Conservation (phyloP, 352 stramenopile genomes). For the Phytophthora vignae region DNA sequence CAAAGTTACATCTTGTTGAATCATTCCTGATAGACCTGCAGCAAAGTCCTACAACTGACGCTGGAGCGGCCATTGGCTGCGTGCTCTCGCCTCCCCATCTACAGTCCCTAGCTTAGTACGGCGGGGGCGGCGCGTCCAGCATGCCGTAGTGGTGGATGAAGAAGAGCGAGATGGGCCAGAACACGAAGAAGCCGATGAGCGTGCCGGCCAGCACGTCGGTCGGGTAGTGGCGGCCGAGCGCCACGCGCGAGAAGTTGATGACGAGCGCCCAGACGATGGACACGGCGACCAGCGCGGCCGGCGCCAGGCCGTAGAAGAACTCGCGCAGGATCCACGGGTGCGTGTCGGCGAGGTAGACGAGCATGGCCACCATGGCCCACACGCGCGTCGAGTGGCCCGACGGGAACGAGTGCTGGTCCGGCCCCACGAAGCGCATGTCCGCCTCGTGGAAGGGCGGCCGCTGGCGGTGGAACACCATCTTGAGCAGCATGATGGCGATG, state of each 20-base stretch:
- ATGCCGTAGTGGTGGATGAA: constrained; percentile 40
- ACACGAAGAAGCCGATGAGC: constrained; percentile 65
- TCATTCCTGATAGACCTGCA: neutral
- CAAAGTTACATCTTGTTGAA: constrained; percentile 12
- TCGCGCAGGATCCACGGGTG: constrained; percentile 53
- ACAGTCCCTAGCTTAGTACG: constrained; percentile 13
- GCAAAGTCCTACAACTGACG: neutral
- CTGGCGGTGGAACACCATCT: constrained; percentile 74
- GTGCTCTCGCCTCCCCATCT: neutral
- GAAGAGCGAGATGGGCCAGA: constrained; percentile 66
- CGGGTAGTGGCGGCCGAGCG: constrained; percentile 85
- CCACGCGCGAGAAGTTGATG: constrained; percentile 85
- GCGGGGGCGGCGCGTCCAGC: constrained; percentile 19
- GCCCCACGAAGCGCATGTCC: constrained; percentile 80
- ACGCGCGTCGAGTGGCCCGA: constrained; percentile 84
- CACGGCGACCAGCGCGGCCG: constrained; percentile 48
- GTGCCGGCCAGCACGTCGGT: constrained; percentile 76
- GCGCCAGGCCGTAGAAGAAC: constrained; percentile 63
- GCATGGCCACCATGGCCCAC: constrained; percentile 73
- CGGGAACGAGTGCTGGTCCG: constrained; percentile 88
- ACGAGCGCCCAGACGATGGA: constrained; percentile 62
- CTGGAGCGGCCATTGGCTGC: neutral
- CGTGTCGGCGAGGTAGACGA: constrained; percentile 63
- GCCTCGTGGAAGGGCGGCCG: constrained; percentile 77
- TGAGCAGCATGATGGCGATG: constrained; percentile 81